A percentile compares a stretch with the other conserved stretches of the same genome.
phyloP scores from a whole-genome alignment of 108 stramenopile species.

The Licmophora abbreviata region DNA sequence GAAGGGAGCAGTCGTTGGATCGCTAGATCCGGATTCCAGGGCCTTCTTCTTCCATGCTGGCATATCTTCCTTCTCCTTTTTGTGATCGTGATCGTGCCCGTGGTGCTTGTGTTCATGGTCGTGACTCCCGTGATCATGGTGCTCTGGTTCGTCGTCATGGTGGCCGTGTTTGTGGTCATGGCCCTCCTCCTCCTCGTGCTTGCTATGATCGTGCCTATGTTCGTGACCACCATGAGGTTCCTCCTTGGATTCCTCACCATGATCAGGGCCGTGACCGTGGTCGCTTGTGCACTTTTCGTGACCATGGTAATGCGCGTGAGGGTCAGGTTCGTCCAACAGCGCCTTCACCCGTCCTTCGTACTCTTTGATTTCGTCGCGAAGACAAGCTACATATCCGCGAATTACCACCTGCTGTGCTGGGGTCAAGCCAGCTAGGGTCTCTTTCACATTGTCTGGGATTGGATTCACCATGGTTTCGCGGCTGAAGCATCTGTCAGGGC shows the following conservation, averaged over 20 bases:
- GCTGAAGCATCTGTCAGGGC: too few relatives aligned
- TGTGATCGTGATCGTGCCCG: constrained; percentile 8
- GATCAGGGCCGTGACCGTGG: constrained; percentile 4
- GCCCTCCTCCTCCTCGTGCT: constrained; percentile 15
- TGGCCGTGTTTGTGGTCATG: constrained; percentile 26
- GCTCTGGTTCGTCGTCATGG: constrained; percentile 13
- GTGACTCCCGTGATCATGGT: constrained; percentile 14
- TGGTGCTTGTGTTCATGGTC: constrained; percentile 16
- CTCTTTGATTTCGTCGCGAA: constrained; percentile 40
- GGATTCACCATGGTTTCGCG: constrained; percentile 35
- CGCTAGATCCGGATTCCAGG: constrained; percentile 33
- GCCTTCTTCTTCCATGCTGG: constrained; percentile 74
- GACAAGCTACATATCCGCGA: constrained; percentile 39
- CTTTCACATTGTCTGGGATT: constrained; percentile 46
- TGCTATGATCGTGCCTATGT: constrained; percentile 8
- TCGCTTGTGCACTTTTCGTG: constrained; percentile 38
- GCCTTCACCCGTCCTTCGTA: constrained; percentile 21
- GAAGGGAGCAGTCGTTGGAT: constrained; percentile 59
- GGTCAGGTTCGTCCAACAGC: constrained; percentile 24
- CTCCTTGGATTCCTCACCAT: neutral
- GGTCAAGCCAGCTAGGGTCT: constrained; percentile 24
- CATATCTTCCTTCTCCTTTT: constrained; percentile 34
- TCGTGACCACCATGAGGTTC: constrained; percentile 14
- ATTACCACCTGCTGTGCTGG: constrained; percentile 41
- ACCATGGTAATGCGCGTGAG: constrained; percentile 79